Evolutionary conservation across 176 grass and related monocot species (phyloP), one percentile per base, ranked within the genome.

Genomic region (Aegilops longissima): DNA sequence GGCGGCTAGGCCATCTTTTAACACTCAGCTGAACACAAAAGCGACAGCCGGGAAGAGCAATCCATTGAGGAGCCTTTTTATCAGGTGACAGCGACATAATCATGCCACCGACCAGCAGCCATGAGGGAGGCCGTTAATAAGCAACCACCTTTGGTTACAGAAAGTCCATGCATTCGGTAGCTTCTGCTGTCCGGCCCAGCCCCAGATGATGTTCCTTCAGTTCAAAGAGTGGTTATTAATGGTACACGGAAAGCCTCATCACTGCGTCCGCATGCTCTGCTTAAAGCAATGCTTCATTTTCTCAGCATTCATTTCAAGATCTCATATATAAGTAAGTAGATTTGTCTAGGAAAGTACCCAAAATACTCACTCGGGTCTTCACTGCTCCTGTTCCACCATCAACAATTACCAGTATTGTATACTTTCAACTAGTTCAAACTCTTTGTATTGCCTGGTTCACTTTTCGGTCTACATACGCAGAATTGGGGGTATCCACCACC

Each of bases 51-150:
- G 9, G 20, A 27, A 16, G 35, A 20, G 9, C 23, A 25, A 24
- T 82, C 66, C 14, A 84, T 31, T 7, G 36, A 38, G 36, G 40
- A 83, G 70, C 8, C 52, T 13, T 51, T 84, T 84, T 64, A 75
- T 84, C 54, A 47, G 70, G 56, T 64, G 70, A 75, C 70, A 23
- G 56, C 56, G 38, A 75, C 70, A 84, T 63, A 47, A 84, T 84
- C 56, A 84, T 84, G 1, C 23, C 36, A 25, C 36, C 24, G 70
- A 29, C 54, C 69, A 73, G 35, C 54, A 23, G 56, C 82, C 54
- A 4, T 38, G 54, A 74, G 54, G 69, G 35, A 62, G 36, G 69
- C 82, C 38, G 82, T 38, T 75, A 83, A 45, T 75, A 83, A 45
- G 52, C 10, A 83, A 17, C 70, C 11, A 33, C 5, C 56, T 64